phyloP scores from a whole-genome alignment of 2,329 filamentous ascomycete species.

The Hymenoscyphus salicellus region DNA sequence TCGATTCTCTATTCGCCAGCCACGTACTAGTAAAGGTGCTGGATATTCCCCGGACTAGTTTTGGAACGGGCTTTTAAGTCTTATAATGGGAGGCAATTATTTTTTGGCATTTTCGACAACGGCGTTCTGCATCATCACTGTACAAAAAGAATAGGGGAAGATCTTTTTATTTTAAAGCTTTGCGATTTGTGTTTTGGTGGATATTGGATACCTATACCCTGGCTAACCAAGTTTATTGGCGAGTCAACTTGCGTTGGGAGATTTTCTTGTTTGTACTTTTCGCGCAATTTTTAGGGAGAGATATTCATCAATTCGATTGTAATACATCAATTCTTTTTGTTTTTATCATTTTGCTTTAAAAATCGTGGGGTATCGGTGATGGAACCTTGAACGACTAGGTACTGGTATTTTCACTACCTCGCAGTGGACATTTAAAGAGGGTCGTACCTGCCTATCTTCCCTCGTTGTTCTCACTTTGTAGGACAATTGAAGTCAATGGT shows the following conservation, averaged over 20 bases:
- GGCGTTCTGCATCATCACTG: constrained; percentile 14
- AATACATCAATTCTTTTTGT: background rate
- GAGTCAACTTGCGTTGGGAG: background rate
- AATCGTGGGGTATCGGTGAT: background rate
- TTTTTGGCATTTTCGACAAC: constrained; percentile 5
- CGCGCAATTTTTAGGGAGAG: background rate
- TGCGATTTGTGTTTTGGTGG: constrained; percentile 1
- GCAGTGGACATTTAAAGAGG: too few relatives aligned
- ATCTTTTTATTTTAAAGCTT: background rate
- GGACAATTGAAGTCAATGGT: too few relatives aligned
- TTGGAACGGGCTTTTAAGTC: background rate
- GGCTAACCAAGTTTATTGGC: background rate
- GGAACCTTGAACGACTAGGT: background rate
- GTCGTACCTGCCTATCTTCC: too few relatives aligned
- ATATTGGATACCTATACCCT: constrained; percentile 2
- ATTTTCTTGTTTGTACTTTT: background rate
- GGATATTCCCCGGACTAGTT: background rate
- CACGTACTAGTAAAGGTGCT: background rate
- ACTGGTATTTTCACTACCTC: too few relatives aligned
- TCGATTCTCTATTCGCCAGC: background rate
- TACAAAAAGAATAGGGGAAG: constrained; percentile 8
- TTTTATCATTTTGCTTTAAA: background rate
- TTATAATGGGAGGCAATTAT: background rate
- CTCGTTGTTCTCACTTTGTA: too few relatives aligned
- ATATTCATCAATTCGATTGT: background rate